Base-by-base conservation (phyloP, 2,329 filamentous ascomycete genomes). In the Sordariomycetes sp. region DNA sequence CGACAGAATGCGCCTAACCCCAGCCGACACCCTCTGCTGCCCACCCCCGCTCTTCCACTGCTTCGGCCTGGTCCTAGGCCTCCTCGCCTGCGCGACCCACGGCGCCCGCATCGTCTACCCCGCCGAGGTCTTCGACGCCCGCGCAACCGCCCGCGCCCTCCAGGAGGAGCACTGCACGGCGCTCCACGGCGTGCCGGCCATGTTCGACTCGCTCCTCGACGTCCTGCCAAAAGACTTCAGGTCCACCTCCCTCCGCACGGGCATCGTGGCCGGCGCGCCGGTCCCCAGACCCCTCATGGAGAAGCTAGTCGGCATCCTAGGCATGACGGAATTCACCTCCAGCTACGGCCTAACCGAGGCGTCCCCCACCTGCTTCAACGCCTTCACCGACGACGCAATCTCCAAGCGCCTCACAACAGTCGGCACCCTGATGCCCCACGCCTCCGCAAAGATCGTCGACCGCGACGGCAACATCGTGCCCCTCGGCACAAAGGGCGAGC, bases 11-110 rank as follows among this genome's bases (percentile, higher is more conserved):
- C 76, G 80, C 6, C 76, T 92, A 17, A 83, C 80, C 0, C 71
- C 79, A 2, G 72, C 76, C 52, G 87, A 91, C 65, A 74, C 85
- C 8, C 76, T 94, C 12, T 92, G 88, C 73, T 94, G 89, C 67
- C 88, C 88, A 2, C 88, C 89, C 0, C 89, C 89, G 0, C 76
- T 94, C 3, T 94, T 94, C 74, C 89, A 94, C 73, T 92, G 87
- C 73, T 92, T 92, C 65, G 88, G 88, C 1, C 79, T 92, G 8
- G 87, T 91, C 1, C 79, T 90, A 2, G 88, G 88, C 10, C 76
- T 91, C 52, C 77, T 91, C 57, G 84, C 86, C 1, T 77, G 82
- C 51, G 70, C 90, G 56, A 90, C 86, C 0, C 87, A 91, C 66
- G 87, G 88, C 53, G 81, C 81, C 45, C 87, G 86, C 68, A 84